Conservation (phyloP, 768 basidiomycete species). For the Boletales sp. region DNA sequence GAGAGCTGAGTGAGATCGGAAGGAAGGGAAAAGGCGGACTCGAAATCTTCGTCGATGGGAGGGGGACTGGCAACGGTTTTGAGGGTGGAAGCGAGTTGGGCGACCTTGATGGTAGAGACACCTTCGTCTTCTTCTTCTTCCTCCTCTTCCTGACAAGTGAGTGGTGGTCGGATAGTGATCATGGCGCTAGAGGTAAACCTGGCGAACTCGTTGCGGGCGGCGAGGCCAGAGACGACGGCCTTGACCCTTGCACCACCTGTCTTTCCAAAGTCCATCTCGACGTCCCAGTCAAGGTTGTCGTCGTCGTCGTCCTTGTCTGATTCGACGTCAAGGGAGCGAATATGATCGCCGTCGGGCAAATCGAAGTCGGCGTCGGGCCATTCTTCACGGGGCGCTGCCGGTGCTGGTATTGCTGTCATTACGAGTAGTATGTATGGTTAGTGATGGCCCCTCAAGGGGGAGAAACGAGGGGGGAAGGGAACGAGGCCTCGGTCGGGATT, state of each 20-base stretch:
- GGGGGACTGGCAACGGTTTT: conserved; percentile 33
- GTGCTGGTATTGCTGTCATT: conserved; percentile 63
- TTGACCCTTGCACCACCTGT: conserved; percentile 50
- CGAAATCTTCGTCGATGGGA: conserved; percentile 69
- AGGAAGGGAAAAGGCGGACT: conserved; percentile 79
- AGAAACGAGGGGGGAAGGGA: neutral
- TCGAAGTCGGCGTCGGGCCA: conserved; percentile 90
- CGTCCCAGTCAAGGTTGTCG: conserved; percentile 77
- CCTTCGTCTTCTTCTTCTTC: conserved; percentile 79
- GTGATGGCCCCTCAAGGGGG: conserved; percentile 18
- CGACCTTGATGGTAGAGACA: conserved; percentile 78
- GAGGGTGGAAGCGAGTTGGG: conserved; percentile 40
- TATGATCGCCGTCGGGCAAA: conserved; percentile 68
- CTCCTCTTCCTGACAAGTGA: conserved; percentile 42
- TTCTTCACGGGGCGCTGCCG: conserved; percentile 63
- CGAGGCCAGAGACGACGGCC: conserved; percentile 36
- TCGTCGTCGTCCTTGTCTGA: conserved; percentile 62
- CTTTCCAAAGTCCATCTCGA: conserved; percentile 65
- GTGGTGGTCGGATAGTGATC: conserved; percentile 64
- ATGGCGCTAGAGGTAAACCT: conserved; percentile 20
- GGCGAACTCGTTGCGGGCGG: conserved; percentile 40
- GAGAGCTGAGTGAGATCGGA: conserved; percentile 79
- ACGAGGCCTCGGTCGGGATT: conserved; percentile 2
- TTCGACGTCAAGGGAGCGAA: conserved; percentile 55
- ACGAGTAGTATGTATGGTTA: conserved; percentile 20